Conservation (phyloP, 257 asterid genomes). For the Gentiana straminea region DNA sequence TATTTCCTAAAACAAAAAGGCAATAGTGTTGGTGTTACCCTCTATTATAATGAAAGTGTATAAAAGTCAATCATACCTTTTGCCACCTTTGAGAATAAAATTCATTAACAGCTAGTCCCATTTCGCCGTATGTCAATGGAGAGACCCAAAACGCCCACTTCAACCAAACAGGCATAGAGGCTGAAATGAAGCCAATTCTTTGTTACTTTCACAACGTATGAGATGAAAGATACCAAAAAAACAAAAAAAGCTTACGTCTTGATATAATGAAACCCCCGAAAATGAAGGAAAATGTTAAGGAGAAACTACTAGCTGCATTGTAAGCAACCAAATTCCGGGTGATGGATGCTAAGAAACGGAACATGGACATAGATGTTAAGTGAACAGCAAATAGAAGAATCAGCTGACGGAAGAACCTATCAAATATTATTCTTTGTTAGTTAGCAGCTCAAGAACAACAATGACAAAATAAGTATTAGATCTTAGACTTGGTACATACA, state of each 20-base stretch:
- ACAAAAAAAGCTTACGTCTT: constrained; percentile 23
- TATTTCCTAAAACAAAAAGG: too few species aligned
- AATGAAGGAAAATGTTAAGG: constrained; percentile 22
- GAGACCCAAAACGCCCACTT: constrained; percentile 69
- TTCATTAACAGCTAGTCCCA: constrained; percentile 53
- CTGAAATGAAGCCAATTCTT: constrained; percentile 26
- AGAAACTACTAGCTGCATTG: constrained; percentile 32
- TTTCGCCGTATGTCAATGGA: constrained; percentile 60
- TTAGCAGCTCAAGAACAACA: too few species aligned
- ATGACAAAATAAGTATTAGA: too few species aligned
- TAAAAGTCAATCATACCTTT: constrained; percentile 18
- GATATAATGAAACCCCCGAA: constrained; percentile 59
- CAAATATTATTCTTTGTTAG: not conserved
- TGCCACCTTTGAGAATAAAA: constrained; percentile 65
- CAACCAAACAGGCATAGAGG: constrained; percentile 57
- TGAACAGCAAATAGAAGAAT: constrained; percentile 36
- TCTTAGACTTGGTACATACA: constrained; percentile 20
- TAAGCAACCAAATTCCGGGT: constrained; percentile 34
- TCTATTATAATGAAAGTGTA: too few species aligned
- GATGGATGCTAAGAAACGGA: constrained; percentile 52
- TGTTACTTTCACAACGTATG: not conserved
- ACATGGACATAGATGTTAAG: constrained; percentile 47
- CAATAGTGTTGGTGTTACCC: too few species aligned
- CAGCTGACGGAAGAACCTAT: constrained; percentile 50
- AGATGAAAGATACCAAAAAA: not conserved